Evolutionary conservation across 2,329 filamentous ascomycete species (phyloP), one percentile per base, ranked within the genome.

Genomic region (Alternaria triticina): DNA sequence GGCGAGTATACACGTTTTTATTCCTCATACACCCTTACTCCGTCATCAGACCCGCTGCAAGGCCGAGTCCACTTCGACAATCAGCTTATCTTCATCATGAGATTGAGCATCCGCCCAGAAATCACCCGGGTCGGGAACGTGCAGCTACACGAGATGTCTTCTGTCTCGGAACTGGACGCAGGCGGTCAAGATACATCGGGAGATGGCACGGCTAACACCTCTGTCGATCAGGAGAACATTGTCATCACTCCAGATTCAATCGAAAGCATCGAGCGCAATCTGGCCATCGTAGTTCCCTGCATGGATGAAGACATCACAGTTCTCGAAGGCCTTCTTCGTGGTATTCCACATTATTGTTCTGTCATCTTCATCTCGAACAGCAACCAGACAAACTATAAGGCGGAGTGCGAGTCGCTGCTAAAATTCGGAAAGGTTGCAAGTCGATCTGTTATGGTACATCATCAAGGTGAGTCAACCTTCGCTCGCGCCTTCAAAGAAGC

Each of bases 331-430:
- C 64, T 70, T n/a, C 54, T 70, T 6, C 55, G 52, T 11, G 68
- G 68, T n/a, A 49, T 70, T 10, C 68, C 68, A 12, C 64, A 67
- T 30, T 27, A 65, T 13, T 70, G 64, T 45, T 43, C 62, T 5
- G 61, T 64, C 55, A 61, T 70, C 22, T 46, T 68, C 13, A 57
- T 70, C 13, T 70, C 68, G 11, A 70, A 70, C 36, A 68, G 66
- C 55, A 47, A 33, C 25, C 20, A n/a, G 6, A 7, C 17, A 3
- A 67, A 65, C 20, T 70, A 59, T 22, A 6, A 54, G 11, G 50
- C 45, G 2, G 68, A 70, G 40, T 25, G 50, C 49, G 33, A 47
- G 43, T 30, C 64, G 8, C 46, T 70, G 8, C n/a, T 30, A 13
- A 45, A 56, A 1, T 59, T 64, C n/a, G 65, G 64, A 20, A 52